Conservation (phyloP, 768 basidiomycete species). For the Lepiota venenata region DNA sequence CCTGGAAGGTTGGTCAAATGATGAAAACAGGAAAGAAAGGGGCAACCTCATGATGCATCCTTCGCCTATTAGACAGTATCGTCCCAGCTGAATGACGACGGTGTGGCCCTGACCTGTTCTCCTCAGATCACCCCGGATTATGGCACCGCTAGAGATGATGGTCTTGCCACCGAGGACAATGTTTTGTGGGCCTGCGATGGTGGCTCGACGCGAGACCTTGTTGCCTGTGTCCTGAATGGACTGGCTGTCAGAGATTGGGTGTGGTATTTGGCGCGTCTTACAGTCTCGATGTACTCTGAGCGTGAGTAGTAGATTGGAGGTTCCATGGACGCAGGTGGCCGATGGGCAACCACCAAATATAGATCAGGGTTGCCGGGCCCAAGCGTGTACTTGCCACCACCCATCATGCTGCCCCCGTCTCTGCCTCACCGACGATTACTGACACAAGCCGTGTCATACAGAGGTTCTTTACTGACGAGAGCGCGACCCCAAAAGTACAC, state of each 20-base stretch:
- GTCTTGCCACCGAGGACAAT: constrained; percentile 98
- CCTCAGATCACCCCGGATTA: constrained; percentile 91
- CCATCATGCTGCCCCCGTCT: constrained; percentile 11
- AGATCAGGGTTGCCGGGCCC: not conserved
- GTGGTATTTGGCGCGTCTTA: constrained; percentile 27
- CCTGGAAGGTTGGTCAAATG: constrained; percentile 29
- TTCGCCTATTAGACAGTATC: constrained; percentile 91
- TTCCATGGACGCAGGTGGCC: constrained; percentile 46
- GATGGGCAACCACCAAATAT: constrained; percentile 2
- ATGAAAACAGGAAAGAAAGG: not conserved
- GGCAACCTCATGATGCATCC: constrained; percentile 80
- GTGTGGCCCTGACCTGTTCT: constrained; percentile 89
- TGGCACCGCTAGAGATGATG: constrained; percentile 86
- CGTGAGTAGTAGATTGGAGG: constrained; percentile 76
- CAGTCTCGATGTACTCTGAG: constrained; percentile 87
- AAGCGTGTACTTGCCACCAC: constrained; percentile 5
- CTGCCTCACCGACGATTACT: not conserved
- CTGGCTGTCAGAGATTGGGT: not conserved
- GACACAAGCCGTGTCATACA: not conserved
- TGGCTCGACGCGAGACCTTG: constrained; percentile 90
- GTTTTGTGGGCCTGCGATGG: constrained; percentile 91
- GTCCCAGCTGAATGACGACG: constrained; percentile 88
- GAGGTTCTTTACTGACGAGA: not conserved
- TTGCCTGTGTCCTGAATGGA: constrained; percentile 82
- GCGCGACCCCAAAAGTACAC: not conserved